Evolutionary conservation across 1,284 basidiomycete genomes (phyloP), one percentile per base, ranked within the genome.

Genomic region (Gomphus bonarii): DNA sequence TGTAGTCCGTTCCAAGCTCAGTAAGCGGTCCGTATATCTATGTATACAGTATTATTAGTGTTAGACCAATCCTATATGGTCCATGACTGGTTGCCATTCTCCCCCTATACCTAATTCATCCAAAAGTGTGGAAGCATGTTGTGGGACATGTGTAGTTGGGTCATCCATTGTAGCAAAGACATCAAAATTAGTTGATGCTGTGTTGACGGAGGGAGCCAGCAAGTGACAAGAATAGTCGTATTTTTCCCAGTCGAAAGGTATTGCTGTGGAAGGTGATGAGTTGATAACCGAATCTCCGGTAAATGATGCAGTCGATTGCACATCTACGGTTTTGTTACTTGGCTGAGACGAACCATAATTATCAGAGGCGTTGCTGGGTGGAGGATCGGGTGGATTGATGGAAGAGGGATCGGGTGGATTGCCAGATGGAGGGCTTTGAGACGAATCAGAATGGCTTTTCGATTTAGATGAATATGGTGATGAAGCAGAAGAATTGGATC

Each of bases 71-170:
- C 36, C 51, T 8, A 53, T 10, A 25, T 53, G 35, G 20, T 53
- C 51, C 51, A 53, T 53, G 36, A 43, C 38, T 20, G 51, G 35
- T 43, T 53, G 51, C 51, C 51, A 53, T 43, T 43, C 51, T 12
- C 51, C 51, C 11, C 35, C 36, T 14, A 53, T 18, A 7, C 51
- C 51, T 18, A 53, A 25, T 14, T 43, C 38, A 16, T 53, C 51
- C 51, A 53, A 16, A 6, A 53, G 12, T n/a, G 14, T 35, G 16
- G 36, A 6, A 2, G 11, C 36, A 38, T 38, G 36, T 38, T 38
- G 36, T n/a, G 16, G 14, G 1, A 38, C 36, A n/a, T 16, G 36
- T 14, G 36, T 6, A n/a, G 14, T 11, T 12, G 33, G 8, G 36
- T 38, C 16, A 1, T n/a, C 36, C 36, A n/a, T 38, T 38, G 36